Conservation (phyloP, 495 filamentous ascomycete species). For the Ascodesmis nigricans region DNA sequence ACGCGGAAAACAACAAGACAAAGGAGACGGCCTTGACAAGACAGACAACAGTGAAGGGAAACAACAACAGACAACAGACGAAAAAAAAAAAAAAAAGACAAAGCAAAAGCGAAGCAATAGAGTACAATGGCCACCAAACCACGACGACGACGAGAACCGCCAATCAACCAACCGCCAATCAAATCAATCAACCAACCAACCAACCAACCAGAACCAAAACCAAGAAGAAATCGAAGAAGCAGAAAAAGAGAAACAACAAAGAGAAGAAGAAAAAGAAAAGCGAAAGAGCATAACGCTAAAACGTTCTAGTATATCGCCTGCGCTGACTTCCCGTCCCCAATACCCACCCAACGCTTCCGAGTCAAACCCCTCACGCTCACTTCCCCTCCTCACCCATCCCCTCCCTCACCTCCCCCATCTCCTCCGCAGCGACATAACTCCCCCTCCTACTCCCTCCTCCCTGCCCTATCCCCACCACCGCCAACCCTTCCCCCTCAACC, state of each 20-base stretch:
- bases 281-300: too few relatives aligned
- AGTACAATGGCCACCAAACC: constrained; percentile 7
- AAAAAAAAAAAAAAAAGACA: constrained; percentile 6
- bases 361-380: too few relatives aligned
- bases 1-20: constrained; percentile 6
- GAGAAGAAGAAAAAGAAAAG: constrained; percentile 10
- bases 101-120: constrained; percentile 3
- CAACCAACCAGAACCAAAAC: constrained; percentile 8
- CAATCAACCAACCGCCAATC: too few relatives aligned
- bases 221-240: constrained; percentile 9
- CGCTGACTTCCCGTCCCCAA: too few relatives aligned
- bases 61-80: constrained; percentile 13
- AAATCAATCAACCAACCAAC: constrained; percentile 7
- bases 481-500: background rate
- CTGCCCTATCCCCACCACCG: background rate
- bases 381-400: too few relatives aligned
- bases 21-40: constrained; percentile 12
- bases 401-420: too few relatives aligned
- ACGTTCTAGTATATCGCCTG: too few relatives aligned
- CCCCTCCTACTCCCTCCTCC: background rate
- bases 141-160: too few relatives aligned
- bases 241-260: constrained; percentile 15
- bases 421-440: background rate
- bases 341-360: too few relatives aligned
- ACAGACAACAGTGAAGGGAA: constrained; percentile 9